Base-by-base conservation (phyloP, 1,139 yeast species). In the Scheffersomyces titani region DNA sequence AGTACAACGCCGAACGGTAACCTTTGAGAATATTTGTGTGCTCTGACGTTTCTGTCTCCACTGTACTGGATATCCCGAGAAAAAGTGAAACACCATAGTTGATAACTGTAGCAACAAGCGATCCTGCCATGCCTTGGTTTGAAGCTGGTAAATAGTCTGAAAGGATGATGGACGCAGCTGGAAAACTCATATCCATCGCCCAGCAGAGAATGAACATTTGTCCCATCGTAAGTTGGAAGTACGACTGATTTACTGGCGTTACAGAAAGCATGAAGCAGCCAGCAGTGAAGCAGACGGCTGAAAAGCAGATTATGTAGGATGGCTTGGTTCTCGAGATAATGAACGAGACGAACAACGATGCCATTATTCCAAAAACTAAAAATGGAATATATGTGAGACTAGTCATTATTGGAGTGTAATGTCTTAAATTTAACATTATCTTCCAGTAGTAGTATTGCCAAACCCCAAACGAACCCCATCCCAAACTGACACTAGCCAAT, bases 41-140 rank as follows among this genome's bases (percentile, higher is more conserved):
- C 11, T 68, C 63, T 21, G 66, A 65, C 1, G 77, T 71, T 55
- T 78, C 74, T 1, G 68, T 65, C 61, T 84, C 86, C 3, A 83
- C 83, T 13, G 83, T 78, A 19, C 79, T 76, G 7, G 81, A 82
- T 49, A 83, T 72, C n/a, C 86, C 87, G 50, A 84, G 70, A 54
- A 82, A 78, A 7, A 84, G 66, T 0, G 87, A 81, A 61, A 81
- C 84, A 1, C 86, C 81, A 60, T 84, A 84, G 64, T 83, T 84
- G 16, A 81, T 77, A 58, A 83, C 81, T 0, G 88, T 84, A 24
- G 84, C 73, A 1, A 84, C 84, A 54, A 84, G 67, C 1, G 87
- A 83, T 1, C 87, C 87, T 0, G 87, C 87, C 84, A 84, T 82
- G 40, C 88, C 88, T 66, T 84, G 88, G 58, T 82, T 81, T 55